Evolutionary conservation across 148 eudicot species (phyloP).

Genomic region (Dianthus caryophyllus): DNA sequence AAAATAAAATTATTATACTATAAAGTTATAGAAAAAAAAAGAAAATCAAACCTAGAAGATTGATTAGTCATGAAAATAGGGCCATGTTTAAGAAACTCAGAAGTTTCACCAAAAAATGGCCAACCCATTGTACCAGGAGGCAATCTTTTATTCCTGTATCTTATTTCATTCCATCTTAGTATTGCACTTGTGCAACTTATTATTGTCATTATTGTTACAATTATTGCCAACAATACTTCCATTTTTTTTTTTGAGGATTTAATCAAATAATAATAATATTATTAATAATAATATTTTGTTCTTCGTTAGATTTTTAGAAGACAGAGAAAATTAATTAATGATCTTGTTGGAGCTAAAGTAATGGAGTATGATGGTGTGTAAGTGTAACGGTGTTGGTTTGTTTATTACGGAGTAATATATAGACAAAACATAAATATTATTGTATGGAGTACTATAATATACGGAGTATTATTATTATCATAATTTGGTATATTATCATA

Average conservation of each 20-base stretch:
- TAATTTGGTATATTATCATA: too few relatives aligned
- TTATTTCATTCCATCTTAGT: conserved; percentile 79
- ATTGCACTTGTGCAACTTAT: conserved; percentile 42
- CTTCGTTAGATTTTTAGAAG: neutral
- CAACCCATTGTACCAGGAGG: conserved; percentile 99
- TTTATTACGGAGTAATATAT: too few relatives aligned
- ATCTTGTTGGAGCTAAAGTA: neutral
- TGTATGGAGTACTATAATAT: too few relatives aligned
- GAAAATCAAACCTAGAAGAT: conserved; percentile 58
- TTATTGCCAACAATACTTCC: conserved; percentile 42
- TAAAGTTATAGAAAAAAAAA: neutral
- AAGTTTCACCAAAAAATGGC: conserved; percentile 95
- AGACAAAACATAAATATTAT: too few relatives aligned
- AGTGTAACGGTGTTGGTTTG: too few relatives aligned
- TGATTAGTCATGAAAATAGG: conserved; percentile 83
- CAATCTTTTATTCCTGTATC: conserved; percentile 63
- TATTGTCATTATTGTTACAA: conserved; percentile 32
- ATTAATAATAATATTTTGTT: too few relatives aligned
- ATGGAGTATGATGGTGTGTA: neutral
- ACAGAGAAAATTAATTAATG: neutral
- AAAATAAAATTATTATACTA: neutral
- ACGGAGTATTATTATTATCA: too few relatives aligned
- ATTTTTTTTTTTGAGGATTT: conserved; percentile 23
- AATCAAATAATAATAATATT: too few relatives aligned
- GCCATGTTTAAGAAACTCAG: conserved; percentile 89